phyloP scores from a whole-genome alignment of 352 stramenopile species.

The Achlya hypogyna region DNA sequence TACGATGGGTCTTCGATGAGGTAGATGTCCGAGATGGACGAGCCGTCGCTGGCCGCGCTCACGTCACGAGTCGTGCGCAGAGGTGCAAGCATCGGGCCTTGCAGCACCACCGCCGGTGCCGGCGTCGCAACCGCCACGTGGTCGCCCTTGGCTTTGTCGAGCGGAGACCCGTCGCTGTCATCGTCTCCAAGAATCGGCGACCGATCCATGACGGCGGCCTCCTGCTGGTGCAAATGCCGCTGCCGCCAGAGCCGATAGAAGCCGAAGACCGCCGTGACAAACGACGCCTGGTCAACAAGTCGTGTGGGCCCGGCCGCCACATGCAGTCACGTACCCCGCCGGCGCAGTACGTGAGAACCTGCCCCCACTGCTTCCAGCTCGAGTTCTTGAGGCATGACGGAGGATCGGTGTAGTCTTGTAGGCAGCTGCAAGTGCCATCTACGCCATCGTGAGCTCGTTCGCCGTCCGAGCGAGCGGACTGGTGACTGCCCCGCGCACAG shows the following conservation, averaged over 20 bases:
- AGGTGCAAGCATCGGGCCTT: background rate
- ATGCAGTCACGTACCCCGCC: slow-evolving; percentile 5
- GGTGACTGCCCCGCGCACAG: slow-evolving; percentile 5
- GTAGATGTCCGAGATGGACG: background rate
- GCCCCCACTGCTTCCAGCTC: slow-evolving; percentile 17
- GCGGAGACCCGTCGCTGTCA: background rate
- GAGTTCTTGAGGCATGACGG: slow-evolving; percentile 6
- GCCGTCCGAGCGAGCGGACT: background rate
- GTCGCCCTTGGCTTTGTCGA: slow-evolving; percentile 1
- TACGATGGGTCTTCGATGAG: background rate
- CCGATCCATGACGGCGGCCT: background rate
- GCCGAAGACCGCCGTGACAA: slow-evolving; percentile 14
- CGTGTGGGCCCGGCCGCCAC: background rate
- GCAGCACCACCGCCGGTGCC: background rate
- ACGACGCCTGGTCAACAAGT: slow-evolving; percentile 3
- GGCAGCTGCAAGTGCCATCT: slow-evolving; percentile 14
- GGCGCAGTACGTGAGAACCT: slow-evolving; percentile 16
- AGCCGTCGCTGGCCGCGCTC: background rate
- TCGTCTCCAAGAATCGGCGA: background rate
- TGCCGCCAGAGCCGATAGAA: slow-evolving; percentile 15
- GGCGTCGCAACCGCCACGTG: background rate
- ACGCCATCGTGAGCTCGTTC: background rate
- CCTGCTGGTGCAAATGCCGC: slow-evolving; percentile 1
- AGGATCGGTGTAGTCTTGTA: slow-evolving; percentile 8
- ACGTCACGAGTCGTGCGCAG: background rate